Conservation (phyloP, 371 early-diverging fungal species). For the Rhizopus microsporus region DNA sequence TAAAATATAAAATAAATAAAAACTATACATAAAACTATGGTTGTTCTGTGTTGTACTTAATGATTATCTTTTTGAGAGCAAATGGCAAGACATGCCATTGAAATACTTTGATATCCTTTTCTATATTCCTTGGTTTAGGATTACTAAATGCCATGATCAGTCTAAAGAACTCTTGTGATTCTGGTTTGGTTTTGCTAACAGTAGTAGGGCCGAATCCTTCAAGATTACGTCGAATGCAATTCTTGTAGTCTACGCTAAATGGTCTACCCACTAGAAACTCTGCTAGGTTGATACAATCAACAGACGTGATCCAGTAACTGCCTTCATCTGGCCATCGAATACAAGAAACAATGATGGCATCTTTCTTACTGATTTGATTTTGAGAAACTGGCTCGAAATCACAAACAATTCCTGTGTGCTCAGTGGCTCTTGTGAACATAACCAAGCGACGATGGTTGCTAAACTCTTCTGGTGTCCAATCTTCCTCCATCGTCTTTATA, state of each 20-base stretch:
- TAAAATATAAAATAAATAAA: too few species aligned
- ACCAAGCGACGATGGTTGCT: slow-evolving; percentile 69
- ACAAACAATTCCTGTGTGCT: neutral
- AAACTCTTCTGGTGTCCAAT: slow-evolving; percentile 69
- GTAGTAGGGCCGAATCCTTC: slow-evolving; percentile 80
- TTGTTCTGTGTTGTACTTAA: slow-evolving; percentile 55
- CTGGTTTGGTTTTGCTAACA: slow-evolving; percentile 71
- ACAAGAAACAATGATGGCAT: slow-evolving; percentile 69
- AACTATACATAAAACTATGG: neutral
- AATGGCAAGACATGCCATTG: slow-evolving; percentile 68
- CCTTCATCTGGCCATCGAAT: slow-evolving; percentile 74
- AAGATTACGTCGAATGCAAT: slow-evolving; percentile 78
- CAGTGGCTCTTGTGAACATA: slow-evolving; percentile 47
- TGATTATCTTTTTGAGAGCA: slow-evolving; percentile 75
- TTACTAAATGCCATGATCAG: slow-evolving; percentile 76
- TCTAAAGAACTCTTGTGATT: slow-evolving; percentile 74
- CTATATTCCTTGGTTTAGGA: slow-evolving; percentile 84
- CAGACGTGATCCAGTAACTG: slow-evolving; percentile 76
- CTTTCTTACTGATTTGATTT: neutral
- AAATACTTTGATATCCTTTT: slow-evolving; percentile 84
- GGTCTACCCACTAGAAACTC: slow-evolving; percentile 67
- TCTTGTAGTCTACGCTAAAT: slow-evolving; percentile 80
- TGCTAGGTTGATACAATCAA: slow-evolving; percentile 72
- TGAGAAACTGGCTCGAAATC: neutral
- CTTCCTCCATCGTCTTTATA: slow-evolving; percentile 20